Conservation (phyloP, 2,329 filamentous ascomycete genomes). For the Xylariaceae sp. region DNA sequence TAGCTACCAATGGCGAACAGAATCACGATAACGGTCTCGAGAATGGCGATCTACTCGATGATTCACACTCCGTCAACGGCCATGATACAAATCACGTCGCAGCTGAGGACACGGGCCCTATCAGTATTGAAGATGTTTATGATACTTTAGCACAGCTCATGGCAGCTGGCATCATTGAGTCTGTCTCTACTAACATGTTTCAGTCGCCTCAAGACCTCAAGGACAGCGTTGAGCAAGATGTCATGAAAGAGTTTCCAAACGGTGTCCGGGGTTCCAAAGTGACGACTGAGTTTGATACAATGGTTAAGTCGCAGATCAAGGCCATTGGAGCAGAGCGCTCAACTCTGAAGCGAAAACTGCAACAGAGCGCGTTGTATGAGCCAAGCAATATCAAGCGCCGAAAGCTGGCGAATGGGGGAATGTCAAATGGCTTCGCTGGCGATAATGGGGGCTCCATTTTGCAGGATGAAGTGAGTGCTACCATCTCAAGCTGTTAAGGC, state of each 20-base stretch:
- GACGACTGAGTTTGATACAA: constrained; percentile 62
- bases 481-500: constrained; percentile 8
- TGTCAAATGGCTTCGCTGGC: constrained; percentile 45
- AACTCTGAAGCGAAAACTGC: constrained; percentile 37
- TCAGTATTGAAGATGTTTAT: constrained; percentile 52
- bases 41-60: constrained; percentile 39
- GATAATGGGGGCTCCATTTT: constrained; percentile 50
- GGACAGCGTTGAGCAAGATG: constrained; percentile 66
- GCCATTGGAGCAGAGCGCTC: constrained; percentile 33
- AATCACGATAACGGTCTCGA: constrained; percentile 31
- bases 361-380: constrained; percentile 28
- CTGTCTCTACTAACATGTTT: constrained; percentile 63
- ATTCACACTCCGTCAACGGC: constrained; percentile 34
- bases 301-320: constrained; percentile 33
- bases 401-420: constrained; percentile 58
- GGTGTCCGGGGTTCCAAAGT: constrained; percentile 68
- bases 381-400: constrained; percentile 53
- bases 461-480: constrained; percentile 57
- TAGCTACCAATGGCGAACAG: constrained; percentile 10
- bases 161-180: constrained; percentile 70
- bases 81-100: constrained; percentile 45
- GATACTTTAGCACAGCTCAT: constrained; percentile 61
- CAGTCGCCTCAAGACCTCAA: constrained; percentile 66
- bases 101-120: constrained; percentile 17
- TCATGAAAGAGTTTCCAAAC: constrained; percentile 60